Conservation (phyloP, 2,329 filamentous ascomycete genomes). For the Aspergillus sp. region DNA sequence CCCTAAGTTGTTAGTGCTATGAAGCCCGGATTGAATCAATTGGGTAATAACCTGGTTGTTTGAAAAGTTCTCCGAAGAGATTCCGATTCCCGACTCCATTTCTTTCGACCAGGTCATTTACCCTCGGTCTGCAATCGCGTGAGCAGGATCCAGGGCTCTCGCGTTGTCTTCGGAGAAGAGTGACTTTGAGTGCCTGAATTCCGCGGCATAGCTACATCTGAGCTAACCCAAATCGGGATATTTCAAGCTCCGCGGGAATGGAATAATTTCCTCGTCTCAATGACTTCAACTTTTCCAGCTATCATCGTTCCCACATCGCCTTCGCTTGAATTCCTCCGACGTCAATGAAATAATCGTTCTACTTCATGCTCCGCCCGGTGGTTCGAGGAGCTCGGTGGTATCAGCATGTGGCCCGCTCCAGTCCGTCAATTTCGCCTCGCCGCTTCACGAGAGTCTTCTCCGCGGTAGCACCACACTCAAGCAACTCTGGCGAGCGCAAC, state of each 20-base stretch:
- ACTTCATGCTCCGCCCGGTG: conserved; percentile 51
- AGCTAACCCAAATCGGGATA: conserved; percentile 38
- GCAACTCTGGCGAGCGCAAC: conserved; percentile 42
- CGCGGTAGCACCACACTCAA: conserved; percentile 33
- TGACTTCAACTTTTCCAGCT: conserved; percentile 7
- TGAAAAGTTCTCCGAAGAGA: conserved; percentile 33
- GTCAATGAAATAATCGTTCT: conserved; percentile 40
- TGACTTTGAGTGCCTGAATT: conserved; percentile 13
- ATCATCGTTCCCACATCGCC: neutral
- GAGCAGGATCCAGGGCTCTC: neutral
- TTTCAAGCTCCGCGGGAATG: conserved; percentile 10
- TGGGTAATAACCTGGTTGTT: conserved; percentile 32
- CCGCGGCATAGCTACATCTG: conserved; percentile 24
- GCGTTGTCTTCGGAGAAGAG: neutral
- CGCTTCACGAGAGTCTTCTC: conserved; percentile 37
- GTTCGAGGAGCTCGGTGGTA: conserved; percentile 50
- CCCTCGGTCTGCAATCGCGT: neutral
- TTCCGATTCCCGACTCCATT: conserved; percentile 28
- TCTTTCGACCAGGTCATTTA: conserved; percentile 24
- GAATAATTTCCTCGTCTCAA: conserved; percentile 15
- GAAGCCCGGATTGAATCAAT: neutral
- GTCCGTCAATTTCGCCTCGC: conserved; percentile 32
- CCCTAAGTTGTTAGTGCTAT: conserved; percentile 44
- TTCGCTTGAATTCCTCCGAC: neutral
- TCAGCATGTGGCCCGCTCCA: conserved; percentile 44